Base-by-base conservation (phyloP, 441 rosid genomes). In the Lepidium campestre region DNA sequence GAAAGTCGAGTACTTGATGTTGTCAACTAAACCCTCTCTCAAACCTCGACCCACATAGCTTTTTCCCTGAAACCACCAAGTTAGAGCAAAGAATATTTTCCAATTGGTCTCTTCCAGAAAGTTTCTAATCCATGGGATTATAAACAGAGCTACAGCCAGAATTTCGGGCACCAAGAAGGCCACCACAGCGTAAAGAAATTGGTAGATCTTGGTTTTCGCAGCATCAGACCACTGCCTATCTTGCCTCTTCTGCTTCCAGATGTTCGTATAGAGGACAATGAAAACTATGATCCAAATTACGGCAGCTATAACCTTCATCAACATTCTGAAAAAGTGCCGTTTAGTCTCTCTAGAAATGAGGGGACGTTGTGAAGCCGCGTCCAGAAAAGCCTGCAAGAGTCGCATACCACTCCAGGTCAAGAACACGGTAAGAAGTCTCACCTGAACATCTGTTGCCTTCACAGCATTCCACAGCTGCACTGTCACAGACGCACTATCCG, bases 1-100 rank as follows among this genome's bases (percentile, higher is more conserved):
- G 69, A 91, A 91, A 61, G 82, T 57, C 52, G 82, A 53, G 71
- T 91, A 91, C 82, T 80, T 89, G 50, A 89, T 72, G 62, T 83
- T 91, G 71, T 91, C 96, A 71, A 83, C 75, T 63, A 85, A 79
- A 72, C 97, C 96, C 77, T 89, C 96, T 76, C 94, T 82, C 80
- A 91, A 79, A 55, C 92, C 98, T 60, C 95, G 89, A 62, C 98
- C 98, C 66, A 91, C 94, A 54, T 83, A 91, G 58, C 83, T 87
- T 74, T 85, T 82, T 15, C 91, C 84, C 77, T 89, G 98, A 71
- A 89, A 91, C 98, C 98, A 91, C 98, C 98, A 91, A n/a, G 89
- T 77, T 47, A 87, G 42, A 57, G 79, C 59, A 60, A 81, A 75
- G 75, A 89, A 85, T 59, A 89, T 80, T 72, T 82, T 91, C 94